These are phyloP conservation scores for Camptophora hylomeconis DNA, from an alignment of 2,329 filamentous ascomycete species.

Conservation along the genomic window DNA sequence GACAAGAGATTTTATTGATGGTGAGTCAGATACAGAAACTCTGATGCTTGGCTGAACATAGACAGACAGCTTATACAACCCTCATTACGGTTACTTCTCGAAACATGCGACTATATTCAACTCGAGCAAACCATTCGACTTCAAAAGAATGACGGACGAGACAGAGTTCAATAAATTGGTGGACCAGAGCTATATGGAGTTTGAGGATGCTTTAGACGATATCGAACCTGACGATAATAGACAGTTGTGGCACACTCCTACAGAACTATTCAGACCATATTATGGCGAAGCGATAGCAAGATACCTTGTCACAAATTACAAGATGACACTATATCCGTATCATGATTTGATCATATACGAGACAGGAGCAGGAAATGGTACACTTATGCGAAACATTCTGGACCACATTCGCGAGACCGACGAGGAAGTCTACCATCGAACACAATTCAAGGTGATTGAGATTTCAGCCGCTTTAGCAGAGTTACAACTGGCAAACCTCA, in stretches of 20 bases:
- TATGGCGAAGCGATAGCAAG: slow-evolving; percentile 97
- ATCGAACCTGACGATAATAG: slow-evolving; percentile 59
- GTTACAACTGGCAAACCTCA: slow-evolving; percentile 58
- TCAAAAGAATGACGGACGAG: slow-evolving; percentile 68
- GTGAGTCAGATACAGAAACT: slow-evolving; percentile 30
- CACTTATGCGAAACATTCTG: slow-evolving; percentile 93
- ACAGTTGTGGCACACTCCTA: slow-evolving; percentile 97
- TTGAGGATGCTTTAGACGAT: slow-evolving; percentile 77
- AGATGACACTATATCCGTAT: slow-evolving; percentile 84
- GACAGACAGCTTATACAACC: slow-evolving; percentile 84
- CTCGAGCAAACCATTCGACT: slow-evolving; percentile 82
- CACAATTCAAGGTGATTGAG: slow-evolving; percentile 90
- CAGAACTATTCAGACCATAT: slow-evolving; percentile 88
- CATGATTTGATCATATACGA: slow-evolving; percentile 97
- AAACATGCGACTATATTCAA: slow-evolving; percentile 95
- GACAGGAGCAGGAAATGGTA: slow-evolving; percentile 94
- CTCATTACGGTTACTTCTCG: slow-evolving; percentile 88
- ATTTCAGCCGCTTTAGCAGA: slow-evolving; percentile 72
- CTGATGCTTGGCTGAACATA: slow-evolving; percentile 3
- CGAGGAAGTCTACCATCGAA: slow-evolving; percentile 84
- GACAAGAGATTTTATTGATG: slow-evolving; percentile 93
- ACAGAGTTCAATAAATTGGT: slow-evolving; percentile 68
- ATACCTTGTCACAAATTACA: slow-evolving; percentile 92
- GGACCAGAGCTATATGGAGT: slow-evolving; percentile 69
- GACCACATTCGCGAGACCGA: slow-evolving; percentile 88